These are phyloP conservation scores for Tripterygium wilfordii DNA, from an alignment of 177 flowering plant genomes.

Conservation along the genomic window DNA sequence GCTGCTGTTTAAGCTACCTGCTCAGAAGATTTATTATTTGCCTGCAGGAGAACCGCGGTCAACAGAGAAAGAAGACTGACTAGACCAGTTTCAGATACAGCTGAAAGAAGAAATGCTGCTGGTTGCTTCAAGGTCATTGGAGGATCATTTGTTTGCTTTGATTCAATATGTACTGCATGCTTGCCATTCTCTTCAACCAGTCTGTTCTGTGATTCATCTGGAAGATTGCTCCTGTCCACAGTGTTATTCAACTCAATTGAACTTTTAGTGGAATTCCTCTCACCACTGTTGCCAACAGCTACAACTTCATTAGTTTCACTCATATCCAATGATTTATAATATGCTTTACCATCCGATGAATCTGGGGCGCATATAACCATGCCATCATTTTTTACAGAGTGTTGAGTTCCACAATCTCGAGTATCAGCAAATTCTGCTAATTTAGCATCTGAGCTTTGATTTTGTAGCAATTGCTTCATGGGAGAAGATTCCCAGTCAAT, in stretches of 20 bases:
- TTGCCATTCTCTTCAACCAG: constrained; percentile 35
- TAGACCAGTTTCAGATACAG: constrained; percentile 78
- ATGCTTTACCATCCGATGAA: constrained; percentile 38
- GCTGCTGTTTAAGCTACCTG: constrained; percentile 51
- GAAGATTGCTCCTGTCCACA: constrained; percentile 10
- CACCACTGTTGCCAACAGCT: constrained; percentile 13
- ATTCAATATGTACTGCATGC: constrained; percentile 9
- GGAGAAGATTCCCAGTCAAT: constrained; percentile 62
- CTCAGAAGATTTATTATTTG: constrained; percentile 76
- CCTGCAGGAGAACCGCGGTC: constrained; percentile 88
- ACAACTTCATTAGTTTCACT: constrained; percentile 10
- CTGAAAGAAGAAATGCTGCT: constrained; percentile 62
- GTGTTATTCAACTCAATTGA: constrained; percentile 12
- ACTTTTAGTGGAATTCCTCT: constrained; percentile 14
- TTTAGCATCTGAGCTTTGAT: constrained; percentile 21
- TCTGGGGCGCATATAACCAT: constrained; percentile 18
- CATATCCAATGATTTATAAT: constrained; percentile 20
- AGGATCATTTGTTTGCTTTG: constrained; percentile 31
- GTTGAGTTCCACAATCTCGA: constrained; percentile 25
- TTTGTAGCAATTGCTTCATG: constrained; percentile 10
- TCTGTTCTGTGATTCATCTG: constrained; percentile 22
- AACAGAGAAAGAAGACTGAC: constrained; percentile 84
- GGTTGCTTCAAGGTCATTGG: constrained; percentile 41
- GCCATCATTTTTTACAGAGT: constrained; percentile 18
- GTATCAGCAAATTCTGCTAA: constrained; percentile 17